Evolutionary conservation across 2,329 filamentous ascomycete genomes (phyloP).

Genomic region (Xylariaceae sp.): DNA sequence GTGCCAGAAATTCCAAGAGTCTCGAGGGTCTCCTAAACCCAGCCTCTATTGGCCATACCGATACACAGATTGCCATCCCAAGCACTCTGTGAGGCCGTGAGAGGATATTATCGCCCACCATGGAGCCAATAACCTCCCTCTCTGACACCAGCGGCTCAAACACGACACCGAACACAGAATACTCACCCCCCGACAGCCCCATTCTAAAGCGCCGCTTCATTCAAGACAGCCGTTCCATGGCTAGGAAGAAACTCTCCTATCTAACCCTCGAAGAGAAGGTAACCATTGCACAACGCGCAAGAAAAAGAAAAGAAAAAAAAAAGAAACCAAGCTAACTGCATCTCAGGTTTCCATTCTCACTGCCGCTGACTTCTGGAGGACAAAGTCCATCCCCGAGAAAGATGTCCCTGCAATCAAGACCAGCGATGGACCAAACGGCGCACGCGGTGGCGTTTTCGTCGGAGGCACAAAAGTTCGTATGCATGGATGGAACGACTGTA

Average conservation of each 20-base stretch:
- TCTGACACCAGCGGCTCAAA: slow-evolving; percentile 34
- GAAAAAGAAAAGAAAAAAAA: not conserved
- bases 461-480: slow-evolving; percentile 54
- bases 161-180: slow-evolving; percentile 46
- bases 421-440: slow-evolving; percentile 65
- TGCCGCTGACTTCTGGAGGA: slow-evolving; percentile 66
- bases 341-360: slow-evolving; percentile 52
- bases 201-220: slow-evolving; percentile 33
- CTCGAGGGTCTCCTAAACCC: not conserved
- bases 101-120: slow-evolving; percentile 18
- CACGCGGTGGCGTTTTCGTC: slow-evolving; percentile 62
- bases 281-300: slow-evolving; percentile 3
- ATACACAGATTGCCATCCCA: not conserved
- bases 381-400: slow-evolving; percentile 56
- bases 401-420: slow-evolving; percentile 60
- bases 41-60: not conserved
- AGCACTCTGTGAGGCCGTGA: not conserved
- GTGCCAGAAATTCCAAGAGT: not conserved
- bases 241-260: slow-evolving; percentile 45
- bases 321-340: slow-evolving; percentile 5
- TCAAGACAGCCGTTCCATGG: slow-evolving; percentile 37
- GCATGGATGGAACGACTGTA: not conserved
- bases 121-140: slow-evolving; percentile 32
- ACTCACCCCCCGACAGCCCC: slow-evolving; percentile 42
- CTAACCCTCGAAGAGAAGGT: slow-evolving; percentile 56